Base-by-base conservation (phyloP, 1,284 basidiomycete species). In the Fomes fomentarius region DNA sequence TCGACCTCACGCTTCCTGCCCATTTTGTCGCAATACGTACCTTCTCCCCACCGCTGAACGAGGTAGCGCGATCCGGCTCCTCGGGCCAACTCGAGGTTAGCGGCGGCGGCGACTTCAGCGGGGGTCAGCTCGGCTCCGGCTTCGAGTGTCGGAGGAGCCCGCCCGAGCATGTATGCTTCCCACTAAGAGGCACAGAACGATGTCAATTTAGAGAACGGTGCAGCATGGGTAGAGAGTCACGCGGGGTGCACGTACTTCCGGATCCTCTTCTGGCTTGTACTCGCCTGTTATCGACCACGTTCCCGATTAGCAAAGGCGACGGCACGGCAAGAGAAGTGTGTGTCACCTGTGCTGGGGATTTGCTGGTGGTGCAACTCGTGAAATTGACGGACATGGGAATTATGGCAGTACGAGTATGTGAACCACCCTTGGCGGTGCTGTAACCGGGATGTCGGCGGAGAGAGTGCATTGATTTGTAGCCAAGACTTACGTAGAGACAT, bases 331-430 rank as follows among this genome's bases (percentile, higher is more conserved):
- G 49, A 24, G 34, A 50, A 34, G 19, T 11, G 22, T 44, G 54
- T 66, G 70, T 75, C 73, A 87, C 89, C 87, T 72, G 84, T 75
- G 60, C 80, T 76, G 63, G 85, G 83, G 49, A 84, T 77, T 61
- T 85, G 84, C 49, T 81, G 60, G 61, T 76, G 78, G 50, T 71
- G 61, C 53, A 80, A 76, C 73, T 93, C 91, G 67, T 89, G 88
- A 76, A 96, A 96, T 74, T 96, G 94, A 52, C 93, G 85, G 58
- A 94, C 90, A 73, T 93, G 85, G 56, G 85, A 81, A 73, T 92
- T 90, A 74, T 95, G 94, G 76, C 94, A 96, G 74, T 96, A 96
- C 55, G 92, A 89, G 73, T 96, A 97, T 38, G 94, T 97, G 76
- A 96, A 97, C 95, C 95, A 98, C 35, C 87, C 82, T 79, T 92